Base-by-base conservation (phyloP, 2,329 filamentous ascomycete species). In the Dothistroma pini region DNA sequence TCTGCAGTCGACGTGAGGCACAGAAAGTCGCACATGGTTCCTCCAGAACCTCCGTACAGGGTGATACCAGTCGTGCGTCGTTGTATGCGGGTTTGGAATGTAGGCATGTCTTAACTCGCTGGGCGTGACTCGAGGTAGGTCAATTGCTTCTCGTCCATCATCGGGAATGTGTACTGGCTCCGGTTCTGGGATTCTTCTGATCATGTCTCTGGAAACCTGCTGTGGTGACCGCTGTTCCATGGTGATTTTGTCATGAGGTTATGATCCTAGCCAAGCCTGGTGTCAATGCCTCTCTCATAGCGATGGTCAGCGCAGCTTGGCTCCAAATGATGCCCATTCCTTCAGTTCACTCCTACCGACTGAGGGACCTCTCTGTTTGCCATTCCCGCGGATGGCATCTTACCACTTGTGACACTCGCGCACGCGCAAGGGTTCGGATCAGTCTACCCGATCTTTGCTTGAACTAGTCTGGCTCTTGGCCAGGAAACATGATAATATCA, bases 1-100 rank as follows among this genome's bases (percentile, higher is more conserved):
- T 71, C 83, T 76, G 65, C 80, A 80, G 53, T 77, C 71, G 31
- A 77, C 75, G 62, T 81, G 79, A 14, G 81, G 78, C 16, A 86
- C 82, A 4, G 77, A 74, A 7, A 84, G 71, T 56, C 75, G 78
- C 54, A 86, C 71, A 61, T 85, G 77, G 29, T 76, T 74, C 47
- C 73, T 72, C 82, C 83, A 85, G 62, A 81, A 80, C 54, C 69
- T 75, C 31, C 68, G 67, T 19, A 78, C 53, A n/a, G 71, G 67
- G 55, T 74, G 69, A 57, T 74, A 75, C 76, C 77, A 78, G n/a
- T 69, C 68, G 10, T 54, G 34, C 22, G 34, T 16, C 8, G 47
- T 47, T 11, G 22, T 29, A 3, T 29, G 25, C 21, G 56, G 38
- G 34, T 49, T 63, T 38, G 64, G 31, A n/a, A 61, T 49, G 19